Conservation (phyloP, 768 basidiomycete species). For the Leccinum boreale region DNA sequence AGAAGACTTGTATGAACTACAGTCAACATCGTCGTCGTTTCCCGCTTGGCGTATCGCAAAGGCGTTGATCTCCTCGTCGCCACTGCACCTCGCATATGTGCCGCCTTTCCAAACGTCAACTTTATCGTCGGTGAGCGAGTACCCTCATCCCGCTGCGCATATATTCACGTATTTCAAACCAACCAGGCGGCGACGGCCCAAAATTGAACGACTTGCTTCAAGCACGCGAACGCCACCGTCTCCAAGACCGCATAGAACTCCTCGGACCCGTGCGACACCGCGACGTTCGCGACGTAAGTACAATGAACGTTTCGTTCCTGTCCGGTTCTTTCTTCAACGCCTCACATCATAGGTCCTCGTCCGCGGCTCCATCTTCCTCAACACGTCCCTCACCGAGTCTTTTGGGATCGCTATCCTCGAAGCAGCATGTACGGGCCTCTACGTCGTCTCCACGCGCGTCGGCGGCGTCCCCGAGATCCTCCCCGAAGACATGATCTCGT, state of each 20-base stretch:
- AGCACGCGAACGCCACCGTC: slow-evolving; percentile 86
- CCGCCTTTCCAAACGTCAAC: slow-evolving; percentile 77
- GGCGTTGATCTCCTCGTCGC: slow-evolving; percentile 95
- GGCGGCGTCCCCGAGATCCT: slow-evolving; percentile 96
- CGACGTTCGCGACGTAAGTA: slow-evolving; percentile 76
- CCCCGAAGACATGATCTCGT: slow-evolving; percentile 92
- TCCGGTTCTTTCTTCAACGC: neutral
- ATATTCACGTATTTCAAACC: neutral
- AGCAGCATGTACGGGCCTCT: slow-evolving; percentile 91
- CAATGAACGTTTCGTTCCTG: accelerated
- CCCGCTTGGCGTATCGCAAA: slow-evolving; percentile 91
- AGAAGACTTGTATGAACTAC: neutral
- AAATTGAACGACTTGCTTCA: slow-evolving; percentile 93
- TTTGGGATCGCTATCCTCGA: slow-evolving; percentile 98
- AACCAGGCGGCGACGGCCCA: slow-evolving; percentile 88
- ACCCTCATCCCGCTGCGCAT: neutral
- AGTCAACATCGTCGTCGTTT: slow-evolving; percentile 92
- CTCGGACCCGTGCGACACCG: slow-evolving; percentile 77
- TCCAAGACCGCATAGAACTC: slow-evolving; percentile 91
- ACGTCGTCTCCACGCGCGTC: slow-evolving; percentile 90
- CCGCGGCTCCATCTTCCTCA: slow-evolving; percentile 88
- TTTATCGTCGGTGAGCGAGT: slow-evolving; percentile 71
- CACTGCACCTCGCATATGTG: slow-evolving; percentile 86
- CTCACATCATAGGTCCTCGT: slow-evolving; percentile 61
- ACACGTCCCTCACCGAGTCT: slow-evolving; percentile 92